A percentile compares a stretch with the other conserved stretches of the same genome.
phyloP scores from a whole-genome alignment of 768 basidiomycete species.

The Ramaria rubella region DNA sequence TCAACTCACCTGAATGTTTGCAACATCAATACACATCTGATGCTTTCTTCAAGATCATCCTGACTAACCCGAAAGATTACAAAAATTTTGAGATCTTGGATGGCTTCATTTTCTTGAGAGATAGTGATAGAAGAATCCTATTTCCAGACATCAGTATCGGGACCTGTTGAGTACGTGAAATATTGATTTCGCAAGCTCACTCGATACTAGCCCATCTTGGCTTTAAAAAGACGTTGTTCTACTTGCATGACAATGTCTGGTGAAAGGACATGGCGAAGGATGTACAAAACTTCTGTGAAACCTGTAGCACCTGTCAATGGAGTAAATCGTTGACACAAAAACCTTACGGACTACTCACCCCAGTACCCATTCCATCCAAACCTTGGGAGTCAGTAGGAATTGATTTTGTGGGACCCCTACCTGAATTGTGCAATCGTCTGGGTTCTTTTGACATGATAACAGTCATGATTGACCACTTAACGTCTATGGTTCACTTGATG shows the following conservation, averaged over 20 bases:
- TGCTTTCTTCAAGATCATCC: slow-evolving; percentile 24
- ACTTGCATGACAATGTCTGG: too few relatives aligned
- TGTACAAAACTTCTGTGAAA: slow-evolving; percentile 21
- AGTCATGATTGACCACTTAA: slow-evolving; percentile 21
- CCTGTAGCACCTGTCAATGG: slow-evolving; percentile 18
- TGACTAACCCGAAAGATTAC: slow-evolving; percentile 7
- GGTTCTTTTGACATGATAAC: slow-evolving; percentile 21
- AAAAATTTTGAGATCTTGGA: too few relatives aligned
- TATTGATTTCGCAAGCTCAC: slow-evolving; percentile 20
- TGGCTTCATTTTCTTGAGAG: slow-evolving; percentile 11
- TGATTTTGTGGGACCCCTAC: slow-evolving; percentile 23
- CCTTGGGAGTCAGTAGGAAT: slow-evolving; percentile 26
- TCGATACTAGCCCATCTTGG: slow-evolving; percentile 36
- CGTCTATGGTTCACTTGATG: slow-evolving; percentile 23
- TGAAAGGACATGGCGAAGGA: too few relatives aligned
- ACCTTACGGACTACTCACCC: slow-evolving; percentile 22
- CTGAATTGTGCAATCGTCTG: slow-evolving; percentile 18
- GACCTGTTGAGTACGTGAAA: slow-evolving; percentile 12
- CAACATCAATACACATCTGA: slow-evolving; percentile 14
- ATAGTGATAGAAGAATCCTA: not conserved
- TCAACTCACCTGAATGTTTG: slow-evolving; percentile 13
- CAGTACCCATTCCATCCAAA: slow-evolving; percentile 18
- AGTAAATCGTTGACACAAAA: slow-evolving; percentile 18
- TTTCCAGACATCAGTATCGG: slow-evolving; percentile 7
- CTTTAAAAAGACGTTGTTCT: slow-evolving; percentile 26